Evolutionary conservation across 2,329 filamentous ascomycete species (phyloP).

Genomic region (Penicillium capsulatum): DNA sequence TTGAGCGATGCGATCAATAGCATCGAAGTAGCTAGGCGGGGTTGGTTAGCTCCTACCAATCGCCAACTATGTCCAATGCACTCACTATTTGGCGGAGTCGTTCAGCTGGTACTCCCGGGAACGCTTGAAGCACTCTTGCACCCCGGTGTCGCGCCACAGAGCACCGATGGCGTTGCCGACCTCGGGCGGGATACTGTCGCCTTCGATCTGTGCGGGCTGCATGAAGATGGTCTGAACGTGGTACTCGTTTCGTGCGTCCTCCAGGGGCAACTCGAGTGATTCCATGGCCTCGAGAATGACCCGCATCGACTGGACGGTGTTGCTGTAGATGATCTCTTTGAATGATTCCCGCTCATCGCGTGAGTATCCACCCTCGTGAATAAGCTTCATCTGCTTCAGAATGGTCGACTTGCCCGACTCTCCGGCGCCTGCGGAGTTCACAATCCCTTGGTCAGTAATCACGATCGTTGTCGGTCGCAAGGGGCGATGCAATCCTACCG

Average conservation of each 20-base stretch:
- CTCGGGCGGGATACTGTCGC: slow-evolving; percentile 88
- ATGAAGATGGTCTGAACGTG: slow-evolving; percentile 98
- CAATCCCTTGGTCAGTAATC: slow-evolving; percentile 14
- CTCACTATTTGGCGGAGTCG: slow-evolving; percentile 93
- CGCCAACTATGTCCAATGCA: slow-evolving; percentile 23
- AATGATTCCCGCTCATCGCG: slow-evolving; percentile 73
- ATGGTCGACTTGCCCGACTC: slow-evolving; percentile 96
- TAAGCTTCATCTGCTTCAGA: slow-evolving; percentile 97
- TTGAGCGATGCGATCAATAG: slow-evolving; percentile 82
- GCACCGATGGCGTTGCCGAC: slow-evolving; percentile 89
- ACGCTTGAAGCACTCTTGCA: slow-evolving; percentile 91
- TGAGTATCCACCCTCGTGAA: slow-evolving; percentile 97
- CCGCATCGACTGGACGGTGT: slow-evolving; percentile 67
- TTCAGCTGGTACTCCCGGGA: slow-evolving; percentile 95
- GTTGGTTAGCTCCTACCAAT: neutral
- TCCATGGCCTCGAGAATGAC: slow-evolving; percentile 67
- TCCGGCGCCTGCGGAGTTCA: slow-evolving; percentile 68
- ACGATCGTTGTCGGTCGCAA: too few species aligned
- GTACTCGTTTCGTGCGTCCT: slow-evolving; percentile 90
- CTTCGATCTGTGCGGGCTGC: slow-evolving; percentile 95
- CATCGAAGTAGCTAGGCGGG: slow-evolving; percentile 78
- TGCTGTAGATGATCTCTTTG: slow-evolving; percentile 69
- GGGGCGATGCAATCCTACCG: slow-evolving; percentile 57
- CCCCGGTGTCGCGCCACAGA: slow-evolving; percentile 87
- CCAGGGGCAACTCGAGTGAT: slow-evolving; percentile 71